Evolutionary conservation across 1,139 yeast genomes (phyloP), one percentile per base, ranked within the genome.

Genomic region (Debaryomycetaceae sp.): DNA sequence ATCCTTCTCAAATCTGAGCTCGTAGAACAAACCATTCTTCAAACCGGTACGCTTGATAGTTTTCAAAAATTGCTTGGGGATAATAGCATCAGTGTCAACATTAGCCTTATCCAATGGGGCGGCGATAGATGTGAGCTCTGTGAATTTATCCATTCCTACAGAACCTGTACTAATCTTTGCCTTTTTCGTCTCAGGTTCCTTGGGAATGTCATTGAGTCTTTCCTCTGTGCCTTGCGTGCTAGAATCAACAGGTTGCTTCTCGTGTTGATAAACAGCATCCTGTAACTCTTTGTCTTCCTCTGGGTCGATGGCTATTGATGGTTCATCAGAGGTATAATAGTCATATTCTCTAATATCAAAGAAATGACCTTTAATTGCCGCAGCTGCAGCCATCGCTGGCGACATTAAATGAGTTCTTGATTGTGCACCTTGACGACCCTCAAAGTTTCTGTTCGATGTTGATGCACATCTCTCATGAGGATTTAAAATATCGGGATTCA

Each of bases 381-480:
- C 98, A 34, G 97, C 97, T 22, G 99, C 99, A 41, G 99, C 98
- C 99, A 93, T 93, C 33, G 96, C 96, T 34, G 99, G 99, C 13
- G 97, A 89, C 95, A 91, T 89, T 63, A 93, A 79, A 63, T 93
- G 99, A 22, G 98, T 93, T 74, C 99, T 82, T n/a, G 97, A 89
- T 48, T 72, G 73, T 42, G 97, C 96, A 71, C 99, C 99, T 76
- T 93, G 99, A 71, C 99, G 93, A 58, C 99, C 99, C 70, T 93
- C 97, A 65, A 93, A 93, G 75, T 93, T 93, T 79, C 99, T 87
- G 77, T 93, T 93, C 27, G 98, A 91, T 30, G 99, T 93, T 22
- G 98, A 91, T 5, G 99, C 99, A 75, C 99, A 93, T 71, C 99
- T 84, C 70, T 93, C 99, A 62, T 87, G 81, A 39, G 98, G 98